These are phyloP conservation scores for Orbilia oligospora DNA, from an alignment of 2,329 filamentous ascomycete species.

Conservation along the genomic window DNA sequence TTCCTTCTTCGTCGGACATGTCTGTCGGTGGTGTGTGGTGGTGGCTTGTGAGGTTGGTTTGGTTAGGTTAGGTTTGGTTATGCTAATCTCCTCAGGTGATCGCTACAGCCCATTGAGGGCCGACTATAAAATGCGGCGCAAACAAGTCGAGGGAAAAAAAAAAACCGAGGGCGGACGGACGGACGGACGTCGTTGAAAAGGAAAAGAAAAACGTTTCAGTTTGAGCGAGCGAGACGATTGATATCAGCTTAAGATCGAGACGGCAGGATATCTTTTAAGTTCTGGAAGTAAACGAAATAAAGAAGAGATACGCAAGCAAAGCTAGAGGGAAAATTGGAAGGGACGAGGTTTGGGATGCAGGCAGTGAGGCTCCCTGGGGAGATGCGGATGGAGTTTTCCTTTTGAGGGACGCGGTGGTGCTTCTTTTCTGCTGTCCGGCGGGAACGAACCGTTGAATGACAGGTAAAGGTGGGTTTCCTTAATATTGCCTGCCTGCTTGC, in stretches of 20 bases:
- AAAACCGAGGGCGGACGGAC: constrained; percentile 9
- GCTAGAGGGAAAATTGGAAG: constrained; percentile 40
- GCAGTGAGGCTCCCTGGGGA: constrained; percentile 55
- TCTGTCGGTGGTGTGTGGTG: constrained; percentile 10
- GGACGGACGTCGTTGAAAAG: constrained; percentile 19
- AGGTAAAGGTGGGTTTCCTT: constrained; percentile 40
- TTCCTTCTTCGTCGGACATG: constrained; percentile 60
- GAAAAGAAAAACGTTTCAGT: not conserved
- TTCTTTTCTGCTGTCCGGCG: constrained; percentile 50
- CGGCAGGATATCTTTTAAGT: constrained; percentile 19
- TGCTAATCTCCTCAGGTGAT: constrained; percentile 55
- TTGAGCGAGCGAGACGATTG: constrained; percentile 3
- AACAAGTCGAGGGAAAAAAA: constrained; percentile 14
- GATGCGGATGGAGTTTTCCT: constrained; percentile 49
- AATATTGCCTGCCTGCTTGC: constrained; percentile 29
- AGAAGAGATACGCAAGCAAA: constrained; percentile 12
- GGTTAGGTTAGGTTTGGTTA: constrained; percentile 37
- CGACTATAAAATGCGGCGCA: constrained; percentile 61
- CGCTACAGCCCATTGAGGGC: constrained; percentile 60
- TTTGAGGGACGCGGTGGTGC: constrained; percentile 43
- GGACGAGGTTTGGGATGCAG: constrained; percentile 48
- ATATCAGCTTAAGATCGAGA: constrained; percentile 8
- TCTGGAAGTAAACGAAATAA: constrained; percentile 31
- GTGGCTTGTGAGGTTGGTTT: constrained; percentile 28
- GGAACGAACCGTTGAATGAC: constrained; percentile 59